A percentile compares a stretch with the other conserved stretches of the same genome.
Conservation (phyloP, 352 stramenopile species). For the Globisporangium perplexum region DNA sequence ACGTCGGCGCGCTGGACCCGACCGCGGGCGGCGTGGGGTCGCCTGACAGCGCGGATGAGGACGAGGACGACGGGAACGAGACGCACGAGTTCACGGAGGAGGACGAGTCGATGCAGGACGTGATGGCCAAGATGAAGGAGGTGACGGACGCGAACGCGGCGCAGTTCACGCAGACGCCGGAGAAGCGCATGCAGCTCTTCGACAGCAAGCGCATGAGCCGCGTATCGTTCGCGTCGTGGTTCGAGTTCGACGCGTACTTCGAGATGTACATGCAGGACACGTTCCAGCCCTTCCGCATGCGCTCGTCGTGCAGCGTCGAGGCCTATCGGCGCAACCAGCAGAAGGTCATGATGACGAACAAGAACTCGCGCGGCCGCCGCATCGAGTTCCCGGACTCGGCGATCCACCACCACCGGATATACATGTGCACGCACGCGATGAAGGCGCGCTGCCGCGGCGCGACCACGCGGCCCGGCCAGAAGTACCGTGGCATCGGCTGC, state of each 20-base stretch:
- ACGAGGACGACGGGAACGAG: slow-evolving; percentile 24
- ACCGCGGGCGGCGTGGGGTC: slow-evolving; percentile 10
- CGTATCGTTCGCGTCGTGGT: slow-evolving; percentile 85
- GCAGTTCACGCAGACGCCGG: slow-evolving; percentile 24
- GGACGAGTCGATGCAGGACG: slow-evolving; percentile 43
- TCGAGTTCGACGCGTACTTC: slow-evolving; percentile 85
- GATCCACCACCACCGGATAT: slow-evolving; percentile 86
- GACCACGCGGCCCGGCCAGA: slow-evolving; percentile 68
- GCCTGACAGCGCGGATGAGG: slow-evolving; percentile 22
- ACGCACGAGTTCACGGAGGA: slow-evolving; percentile 47
- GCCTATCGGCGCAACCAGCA: slow-evolving; percentile 81
- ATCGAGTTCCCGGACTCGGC: slow-evolving; percentile 78
- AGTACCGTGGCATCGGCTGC: slow-evolving; percentile 79
- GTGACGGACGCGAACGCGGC: slow-evolving; percentile 23
- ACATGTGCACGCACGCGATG: slow-evolving; percentile 87
- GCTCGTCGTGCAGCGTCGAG: slow-evolving; percentile 78
- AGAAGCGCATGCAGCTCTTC: slow-evolving; percentile 52
- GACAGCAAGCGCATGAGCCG: slow-evolving; percentile 81
- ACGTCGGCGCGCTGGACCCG: neutral
- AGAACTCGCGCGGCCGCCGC: slow-evolving; percentile 70
- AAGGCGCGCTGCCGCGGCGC: slow-evolving; percentile 75
- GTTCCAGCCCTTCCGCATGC: slow-evolving; percentile 84
- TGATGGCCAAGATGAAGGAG: slow-evolving; percentile 70
- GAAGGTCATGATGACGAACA: slow-evolving; percentile 87
- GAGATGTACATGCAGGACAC: slow-evolving; percentile 87